Conservation (phyloP, 345 rosid genomes). For the Eucalyptus regnans region DNA sequence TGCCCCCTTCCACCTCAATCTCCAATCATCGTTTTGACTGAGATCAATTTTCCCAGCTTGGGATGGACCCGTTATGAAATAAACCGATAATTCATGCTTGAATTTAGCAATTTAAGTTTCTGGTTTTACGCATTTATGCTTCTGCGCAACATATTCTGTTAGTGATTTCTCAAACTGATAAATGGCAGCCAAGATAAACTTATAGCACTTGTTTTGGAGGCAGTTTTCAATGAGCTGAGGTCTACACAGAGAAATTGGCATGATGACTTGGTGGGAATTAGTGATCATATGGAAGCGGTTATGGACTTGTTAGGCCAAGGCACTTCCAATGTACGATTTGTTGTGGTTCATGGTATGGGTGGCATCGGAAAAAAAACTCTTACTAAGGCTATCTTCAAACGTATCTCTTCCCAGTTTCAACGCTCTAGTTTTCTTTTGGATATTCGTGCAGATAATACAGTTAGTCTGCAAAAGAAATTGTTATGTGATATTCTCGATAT, state of each 20-base stretch:
- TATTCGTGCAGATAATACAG: too few species aligned
- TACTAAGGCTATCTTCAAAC: too few species aligned
- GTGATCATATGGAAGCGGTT: too few species aligned
- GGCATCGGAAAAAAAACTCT: too few species aligned
- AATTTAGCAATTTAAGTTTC: neutral
- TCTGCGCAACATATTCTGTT: fast-evolving
- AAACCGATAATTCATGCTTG: fast-evolving
- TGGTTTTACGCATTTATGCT: neutral
- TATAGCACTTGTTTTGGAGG: neutral
- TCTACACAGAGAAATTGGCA: neutral
- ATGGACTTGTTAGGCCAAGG: too few species aligned
- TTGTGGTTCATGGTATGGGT: too few species aligned
- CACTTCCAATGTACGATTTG: fast-evolving
- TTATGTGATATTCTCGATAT: too few species aligned
- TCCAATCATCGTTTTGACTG: neutral
- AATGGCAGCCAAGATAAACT: neutral
- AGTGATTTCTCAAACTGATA: neutral
- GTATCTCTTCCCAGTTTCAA: too few species aligned
- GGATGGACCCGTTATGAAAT: fast-evolving
- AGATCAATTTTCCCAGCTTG: fast-evolving
- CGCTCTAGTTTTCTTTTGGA: fast-evolving
- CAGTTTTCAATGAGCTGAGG: neutral
- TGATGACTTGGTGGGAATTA: too few species aligned
- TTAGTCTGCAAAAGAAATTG: too few species aligned
- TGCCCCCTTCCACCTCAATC: neutral